Evolutionary conservation across 2,329 filamentous ascomycete species (phyloP).

Genomic region (Emmonsia crescens): DNA sequence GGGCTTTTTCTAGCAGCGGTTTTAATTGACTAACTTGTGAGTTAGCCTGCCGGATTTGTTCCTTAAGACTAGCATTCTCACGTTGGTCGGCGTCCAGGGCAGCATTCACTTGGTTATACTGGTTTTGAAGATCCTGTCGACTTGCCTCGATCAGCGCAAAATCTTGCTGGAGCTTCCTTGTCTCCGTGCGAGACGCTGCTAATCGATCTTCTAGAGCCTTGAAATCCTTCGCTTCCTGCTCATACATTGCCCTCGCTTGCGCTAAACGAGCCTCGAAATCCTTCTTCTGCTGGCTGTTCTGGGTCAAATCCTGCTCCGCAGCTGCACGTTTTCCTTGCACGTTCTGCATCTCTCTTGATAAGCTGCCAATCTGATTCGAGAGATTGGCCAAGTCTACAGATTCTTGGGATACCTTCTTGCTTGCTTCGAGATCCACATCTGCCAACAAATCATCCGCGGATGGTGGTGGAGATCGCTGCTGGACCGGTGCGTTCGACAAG

Average conservation of each 20-base stretch:
- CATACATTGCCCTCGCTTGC: constrained; percentile 78
- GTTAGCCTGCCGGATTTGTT: constrained; percentile 75
- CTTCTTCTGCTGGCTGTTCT: constrained; percentile 75
- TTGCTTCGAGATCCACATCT: constrained; percentile 78
- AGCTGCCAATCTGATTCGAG: constrained; percentile 84
- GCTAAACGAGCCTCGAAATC: constrained; percentile 83
- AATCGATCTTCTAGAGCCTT: constrained; percentile 77
- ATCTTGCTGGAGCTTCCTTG: constrained; percentile 72
- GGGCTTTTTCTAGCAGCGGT: constrained; percentile 85
- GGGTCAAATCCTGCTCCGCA: constrained; percentile 71
- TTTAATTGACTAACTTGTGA: constrained; percentile 72
- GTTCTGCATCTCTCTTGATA: constrained; percentile 90
- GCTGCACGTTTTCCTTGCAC: constrained; percentile 70
- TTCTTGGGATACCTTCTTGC: constrained; percentile 77
- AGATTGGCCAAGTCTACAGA: constrained; percentile 89
- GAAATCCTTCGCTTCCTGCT: constrained; percentile 83
- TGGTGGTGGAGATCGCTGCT: constrained; percentile 38
- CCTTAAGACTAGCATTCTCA: constrained; percentile 76
- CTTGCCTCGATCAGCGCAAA: constrained; percentile 71
- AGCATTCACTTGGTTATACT: constrained; percentile 64
- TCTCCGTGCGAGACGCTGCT: constrained; percentile 63
- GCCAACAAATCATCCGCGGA: constrained; percentile 77
- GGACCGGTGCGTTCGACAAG: constrained; percentile 33
- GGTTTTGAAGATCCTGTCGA: constrained; percentile 68
- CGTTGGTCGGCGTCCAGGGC: constrained; percentile 77